Evolutionary conservation across 768 basidiomycete genomes (phyloP), one percentile per base, ranked within the genome.

Genomic region (Boletellus sp.): DNA sequence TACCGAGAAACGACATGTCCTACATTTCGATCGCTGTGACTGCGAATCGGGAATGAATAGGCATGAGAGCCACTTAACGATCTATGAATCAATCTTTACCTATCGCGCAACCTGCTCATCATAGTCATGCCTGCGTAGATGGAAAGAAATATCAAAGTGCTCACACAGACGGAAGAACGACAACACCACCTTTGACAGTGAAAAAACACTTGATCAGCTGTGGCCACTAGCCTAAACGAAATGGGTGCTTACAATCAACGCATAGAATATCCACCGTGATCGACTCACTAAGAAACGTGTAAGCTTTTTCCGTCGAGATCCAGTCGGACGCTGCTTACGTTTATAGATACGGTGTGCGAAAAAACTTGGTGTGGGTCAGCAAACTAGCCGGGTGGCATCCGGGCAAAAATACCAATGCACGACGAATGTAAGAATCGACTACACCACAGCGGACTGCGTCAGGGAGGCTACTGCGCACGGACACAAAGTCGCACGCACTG

Each of bases 341-440:
- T 67, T 73, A 52, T 69, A 68, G 28, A 77, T 76, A 42, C 75
- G 68, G 49, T 72, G 67, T 2, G 70, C 64, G 42, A 74, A 72
- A 54, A 73, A 72, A 40, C 70, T 71, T 12, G 22, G 39, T 15
- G 22, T 34, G 7, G 28, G 24, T 50, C n/a, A 56, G 48, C 19
- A 19, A 32, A 26, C 34, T 2, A 37, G 23, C 24, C 15, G 3
- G 17, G 8, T 1, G 1, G 16, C 20, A 11, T 5, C 33, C 6
- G 1, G 20, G 9, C 20, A 34, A 39, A 13, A n/a, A 26, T 51
- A 78, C 77, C 78, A 75, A 50, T 80, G 78, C 5, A 80, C 78
- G 22, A 78, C 66, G 20, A 48, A 48, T n/a, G 47, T 48, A 22
- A 48, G n/a, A 22, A 48, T 23, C 19, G 47, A 31, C 47, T 48